Evolutionary conservation across 2,329 filamentous ascomycete genomes (phyloP).

Genomic region (Apiospora malaysiana): DNA sequence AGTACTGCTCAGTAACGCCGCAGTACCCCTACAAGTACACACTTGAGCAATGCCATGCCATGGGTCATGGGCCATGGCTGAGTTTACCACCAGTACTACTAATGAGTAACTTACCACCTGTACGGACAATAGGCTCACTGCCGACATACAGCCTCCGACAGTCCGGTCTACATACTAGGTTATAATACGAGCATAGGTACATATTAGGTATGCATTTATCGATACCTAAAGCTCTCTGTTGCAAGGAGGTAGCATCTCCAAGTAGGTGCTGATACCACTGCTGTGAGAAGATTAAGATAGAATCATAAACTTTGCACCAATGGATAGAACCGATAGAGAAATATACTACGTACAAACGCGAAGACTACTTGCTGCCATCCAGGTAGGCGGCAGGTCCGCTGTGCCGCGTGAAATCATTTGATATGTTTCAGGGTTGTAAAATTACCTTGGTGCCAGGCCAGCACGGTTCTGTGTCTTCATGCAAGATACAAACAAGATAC

Average conservation of each 20-base stretch:
- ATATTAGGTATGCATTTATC: background rate
- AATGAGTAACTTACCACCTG: too few species aligned
- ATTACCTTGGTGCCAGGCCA: background rate
- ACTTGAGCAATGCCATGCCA: too few species aligned
- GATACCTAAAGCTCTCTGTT: background rate
- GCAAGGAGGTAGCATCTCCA: too few species aligned
- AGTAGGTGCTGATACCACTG: too few species aligned
- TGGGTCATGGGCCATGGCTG: too few species aligned
- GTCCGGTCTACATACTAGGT: background rate
- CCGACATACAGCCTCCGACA: background rate
- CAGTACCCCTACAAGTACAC: background rate
- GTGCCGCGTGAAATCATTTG: background rate
- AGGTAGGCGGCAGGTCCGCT: background rate
- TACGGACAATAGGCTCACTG: background rate
- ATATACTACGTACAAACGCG: background rate
- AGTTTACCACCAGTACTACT: too few species aligned
- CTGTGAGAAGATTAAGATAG: too few species aligned
- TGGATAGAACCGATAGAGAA: too few species aligned
- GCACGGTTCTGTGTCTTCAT: background rate
- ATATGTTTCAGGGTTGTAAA: constrained; percentile 18
- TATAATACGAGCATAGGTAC: background rate
- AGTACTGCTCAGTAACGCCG: background rate
- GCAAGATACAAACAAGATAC: constrained; percentile 14
- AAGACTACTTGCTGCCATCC: background rate
- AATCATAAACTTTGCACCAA: too few species aligned